Evolutionary conservation across 164 flowering plant species (phyloP), one percentile per base, ranked within the genome.

Genomic region (Dillenia turbinata): DNA sequence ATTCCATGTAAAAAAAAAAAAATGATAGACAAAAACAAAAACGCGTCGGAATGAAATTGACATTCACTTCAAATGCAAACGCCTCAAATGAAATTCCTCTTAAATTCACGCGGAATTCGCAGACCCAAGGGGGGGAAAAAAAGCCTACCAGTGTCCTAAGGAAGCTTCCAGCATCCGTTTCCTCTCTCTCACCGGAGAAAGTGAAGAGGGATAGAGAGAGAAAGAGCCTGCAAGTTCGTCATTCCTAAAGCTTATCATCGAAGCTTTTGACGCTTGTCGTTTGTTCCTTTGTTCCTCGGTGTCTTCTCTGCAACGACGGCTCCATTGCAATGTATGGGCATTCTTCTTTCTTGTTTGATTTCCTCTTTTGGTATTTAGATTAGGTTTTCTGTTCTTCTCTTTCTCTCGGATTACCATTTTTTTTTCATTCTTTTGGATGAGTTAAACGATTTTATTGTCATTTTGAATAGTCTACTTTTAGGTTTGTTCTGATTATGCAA

Each of bases 41-140:
- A 62, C 69, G 62, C 40, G 71, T 74, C 71, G 66, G 71, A 74
- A 74, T 74, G 71, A 70, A 70, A 74, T 54, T 16, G 52, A 74
- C 66, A 69, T 65, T 59, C n/a, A 14, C 8, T 17, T 22, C 33
- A 67, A 61, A 61, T 67, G 49, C 40, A 58, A 67, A 68, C 56
- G 19, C 10, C 14, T 49, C 19, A 50, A 70, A 55, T 61, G 65
- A 26, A 17, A 60, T 24, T 40, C 45, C 11, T 19, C 63, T 56
- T 61, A 66, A 67, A 66, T 67, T 59, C 61, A 63, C 63, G 71
- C 70, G 66, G 59, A 61, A 44, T 56, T 46, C 13, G 46, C 9
- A 54, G 5, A n/a, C 22, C 22, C 11, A 7, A 54, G 40, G 5
- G 13, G 57, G 40, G 5, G 13, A 43, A 17, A 24, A 43, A 5